Conservation (phyloP, 495 filamentous ascomycete species). For the Podospora tetraspora region DNA sequence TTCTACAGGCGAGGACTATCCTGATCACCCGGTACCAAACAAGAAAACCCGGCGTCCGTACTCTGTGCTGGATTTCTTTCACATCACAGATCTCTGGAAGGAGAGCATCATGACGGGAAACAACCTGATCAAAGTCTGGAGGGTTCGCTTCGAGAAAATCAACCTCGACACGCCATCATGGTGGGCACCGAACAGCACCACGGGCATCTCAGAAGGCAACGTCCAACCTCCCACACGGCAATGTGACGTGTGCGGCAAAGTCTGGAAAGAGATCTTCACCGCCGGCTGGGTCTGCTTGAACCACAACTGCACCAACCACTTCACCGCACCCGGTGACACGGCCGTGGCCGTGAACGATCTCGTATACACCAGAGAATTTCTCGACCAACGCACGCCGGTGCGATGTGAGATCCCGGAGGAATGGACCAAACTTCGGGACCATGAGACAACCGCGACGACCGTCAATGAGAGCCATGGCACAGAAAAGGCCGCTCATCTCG, state of each 20-base stretch:
- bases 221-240: constrained; percentile 9
- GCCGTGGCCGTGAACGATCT: constrained; percentile 29
- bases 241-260: constrained; percentile 24
- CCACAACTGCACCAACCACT: constrained; percentile 52
- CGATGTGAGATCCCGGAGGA: constrained; percentile 23
- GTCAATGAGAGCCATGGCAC: constrained; percentile 24
- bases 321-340: constrained; percentile 26
- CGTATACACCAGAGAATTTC: constrained; percentile 53
- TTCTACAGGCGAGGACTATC: background rate
- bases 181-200: constrained; percentile 46
- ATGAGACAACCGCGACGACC: too few relatives aligned
- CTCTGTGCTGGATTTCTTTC: constrained; percentile 69
- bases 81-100: constrained; percentile 65
- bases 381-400: constrained; percentile 40
- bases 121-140: constrained; percentile 41
- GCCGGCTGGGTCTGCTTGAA: constrained; percentile 69
- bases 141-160: constrained; percentile 68
- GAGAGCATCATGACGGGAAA: constrained; percentile 42
- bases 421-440: constrained; percentile 27
- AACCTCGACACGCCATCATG: constrained; percentile 56
- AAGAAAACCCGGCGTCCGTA: constrained; percentile 55
- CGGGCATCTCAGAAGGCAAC: background rate
- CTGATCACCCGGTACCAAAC: constrained; percentile 32
- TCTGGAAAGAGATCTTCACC: constrained; percentile 37
- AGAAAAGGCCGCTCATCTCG: constrained; percentile 37